Conservation (phyloP, 2,329 filamentous ascomycete species). For the Fusarium sp. region DNA sequence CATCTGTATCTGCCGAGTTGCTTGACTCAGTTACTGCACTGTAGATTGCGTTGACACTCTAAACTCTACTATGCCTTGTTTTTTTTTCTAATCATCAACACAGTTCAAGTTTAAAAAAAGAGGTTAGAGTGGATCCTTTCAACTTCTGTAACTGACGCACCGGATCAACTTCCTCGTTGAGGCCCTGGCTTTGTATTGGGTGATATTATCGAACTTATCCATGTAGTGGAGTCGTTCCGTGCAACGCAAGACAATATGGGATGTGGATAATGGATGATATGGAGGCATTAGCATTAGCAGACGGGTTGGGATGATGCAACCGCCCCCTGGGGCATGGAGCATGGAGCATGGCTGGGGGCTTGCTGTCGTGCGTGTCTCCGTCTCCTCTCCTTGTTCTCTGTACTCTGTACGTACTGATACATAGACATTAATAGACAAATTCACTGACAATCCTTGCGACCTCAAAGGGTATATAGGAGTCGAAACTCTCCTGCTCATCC, state of each 20-base stretch:
- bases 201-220: conserved; percentile 29
- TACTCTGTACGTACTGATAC: conserved; percentile 3
- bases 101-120: not conserved
- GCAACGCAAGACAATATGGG: conserved; percentile 10
- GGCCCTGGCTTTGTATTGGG: conserved; percentile 30
- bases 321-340: conserved; percentile 38
- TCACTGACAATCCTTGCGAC: conserved; percentile 28
- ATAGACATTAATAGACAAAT: conserved; percentile 9
- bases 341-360: conserved; percentile 9
- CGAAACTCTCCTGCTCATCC: conserved; percentile 25
- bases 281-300: conserved; percentile 1
- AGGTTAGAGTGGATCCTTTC: conserved; percentile 10
- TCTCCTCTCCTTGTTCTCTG: not conserved
- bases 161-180: conserved; percentile 39
- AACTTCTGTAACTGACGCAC: conserved; percentile 35
- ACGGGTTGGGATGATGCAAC: conserved; percentile 40
- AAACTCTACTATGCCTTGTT: conserved; percentile 21
- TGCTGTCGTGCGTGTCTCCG: not conserved
- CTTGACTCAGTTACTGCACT: conserved; percentile 15
- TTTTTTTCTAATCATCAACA: conserved; percentile 5
- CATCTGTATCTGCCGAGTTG: not conserved
- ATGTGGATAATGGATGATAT: not conserved
- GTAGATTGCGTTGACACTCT: conserved; percentile 26
- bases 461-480: conserved; percentile 36
- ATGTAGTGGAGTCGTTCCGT: conserved; percentile 23